Percentiles rank a stretch among this genome's conserved stretches.
Conservation (phyloP, 176 grass and related monocot species). For the Eragrostis nindensis region DNA sequence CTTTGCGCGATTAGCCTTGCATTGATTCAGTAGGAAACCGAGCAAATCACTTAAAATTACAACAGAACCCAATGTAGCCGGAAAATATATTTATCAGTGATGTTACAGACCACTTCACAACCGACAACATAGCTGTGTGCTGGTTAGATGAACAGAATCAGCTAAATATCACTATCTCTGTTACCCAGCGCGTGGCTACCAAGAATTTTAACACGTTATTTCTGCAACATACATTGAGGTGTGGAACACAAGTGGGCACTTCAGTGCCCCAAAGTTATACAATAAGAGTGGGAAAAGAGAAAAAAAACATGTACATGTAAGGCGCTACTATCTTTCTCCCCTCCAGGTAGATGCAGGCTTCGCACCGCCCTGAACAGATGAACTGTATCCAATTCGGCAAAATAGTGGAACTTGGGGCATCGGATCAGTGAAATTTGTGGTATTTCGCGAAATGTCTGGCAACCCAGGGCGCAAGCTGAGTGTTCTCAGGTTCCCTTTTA, state of each 20-base stretch:
- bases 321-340: slow-evolving; percentile 23
- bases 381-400: slow-evolving; percentile 22
- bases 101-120: background rate
- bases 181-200: slow-evolving; percentile 27
- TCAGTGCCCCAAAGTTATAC: slow-evolving; percentile 41
- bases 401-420: background rate
- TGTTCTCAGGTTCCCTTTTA: slow-evolving; percentile 81
- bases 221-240: slow-evolving; percentile 45
- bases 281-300: slow-evolving; percentile 34
- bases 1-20: background rate
- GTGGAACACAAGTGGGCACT: slow-evolving; percentile 34
- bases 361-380: slow-evolving; percentile 10
- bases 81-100: background rate
- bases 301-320: slow-evolving; percentile 52
- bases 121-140: background rate
- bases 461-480: slow-evolving; percentile 86
- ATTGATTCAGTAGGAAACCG: background rate
- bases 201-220: slow-evolving; percentile 64
- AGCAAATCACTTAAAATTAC: background rate
- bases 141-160: background rate
- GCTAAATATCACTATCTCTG: slow-evolving; percentile 50
- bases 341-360: slow-evolving; percentile 35
- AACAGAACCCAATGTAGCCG: background rate
- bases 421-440: slow-evolving; percentile 36
- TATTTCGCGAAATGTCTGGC: slow-evolving; percentile 76